These are phyloP conservation scores for Trichomonas tenax DNA, from an alignment of 208 protist genomes.

Conservation along the genomic window DNA sequence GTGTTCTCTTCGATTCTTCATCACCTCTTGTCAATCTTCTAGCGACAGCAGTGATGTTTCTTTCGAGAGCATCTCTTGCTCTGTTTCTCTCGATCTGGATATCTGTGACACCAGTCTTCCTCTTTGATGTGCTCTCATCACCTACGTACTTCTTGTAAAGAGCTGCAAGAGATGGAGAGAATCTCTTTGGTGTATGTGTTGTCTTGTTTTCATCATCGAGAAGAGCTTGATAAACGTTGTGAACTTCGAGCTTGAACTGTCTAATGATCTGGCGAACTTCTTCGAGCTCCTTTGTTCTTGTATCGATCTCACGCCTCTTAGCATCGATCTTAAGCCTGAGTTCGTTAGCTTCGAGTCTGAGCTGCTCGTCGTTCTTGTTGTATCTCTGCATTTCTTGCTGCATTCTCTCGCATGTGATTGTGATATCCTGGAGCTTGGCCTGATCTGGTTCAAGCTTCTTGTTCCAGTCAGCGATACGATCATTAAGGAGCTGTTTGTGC, in stretches of 20 bases:
- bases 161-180: neutral
- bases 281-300: neutral
- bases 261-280: neutral
- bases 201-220: neutral
- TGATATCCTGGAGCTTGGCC: neutral
- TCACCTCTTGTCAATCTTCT: neutral
- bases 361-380: neutral
- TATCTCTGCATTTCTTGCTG: conserved; percentile 6
- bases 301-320: neutral
- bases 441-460: neutral
- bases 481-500: neutral
- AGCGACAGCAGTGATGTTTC: conserved; percentile 16
- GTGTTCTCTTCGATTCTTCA: neutral
- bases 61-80: neutral
- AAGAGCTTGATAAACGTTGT: neutral
- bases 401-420: neutral
- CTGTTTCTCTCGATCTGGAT: neutral
- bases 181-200: neutral
- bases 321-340: neutral
- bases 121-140: neutral
- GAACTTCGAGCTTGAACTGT: conserved; percentile 2
- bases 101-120: neutral
- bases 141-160: neutral
- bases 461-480: neutral
- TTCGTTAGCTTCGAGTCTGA: neutral